These are phyloP conservation scores for Fusarium compactum DNA, from an alignment of 2,329 filamentous ascomycete genomes.

Conservation along the genomic window DNA sequence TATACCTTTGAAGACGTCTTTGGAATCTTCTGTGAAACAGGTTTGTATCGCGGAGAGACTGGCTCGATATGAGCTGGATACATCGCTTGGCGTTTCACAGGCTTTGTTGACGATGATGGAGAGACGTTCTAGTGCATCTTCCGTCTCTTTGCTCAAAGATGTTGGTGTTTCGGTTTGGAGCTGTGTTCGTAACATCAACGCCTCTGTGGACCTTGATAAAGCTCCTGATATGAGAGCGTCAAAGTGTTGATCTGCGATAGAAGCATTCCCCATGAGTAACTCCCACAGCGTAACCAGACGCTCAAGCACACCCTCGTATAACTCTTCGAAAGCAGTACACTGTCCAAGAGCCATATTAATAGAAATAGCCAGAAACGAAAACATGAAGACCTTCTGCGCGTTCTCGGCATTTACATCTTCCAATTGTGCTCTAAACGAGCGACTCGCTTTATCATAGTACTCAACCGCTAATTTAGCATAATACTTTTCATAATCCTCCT, in stretches of 20 bases:
- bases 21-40: slow-evolving; percentile 53
- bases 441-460: slow-evolving; percentile 44
- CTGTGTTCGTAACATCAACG: slow-evolving; percentile 21
- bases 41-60: slow-evolving; percentile 50
- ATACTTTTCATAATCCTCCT: slow-evolving; percentile 32
- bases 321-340: slow-evolving; percentile 22
- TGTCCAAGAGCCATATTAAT: slow-evolving; percentile 45
- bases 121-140: slow-evolving; percentile 25
- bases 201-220: slow-evolving; percentile 32
- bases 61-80: slow-evolving; percentile 23
- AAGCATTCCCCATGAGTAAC: slow-evolving; percentile 36
- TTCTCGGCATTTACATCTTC: slow-evolving; percentile 38
- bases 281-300: slow-evolving; percentile 40
- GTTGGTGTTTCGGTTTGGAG: slow-evolving; percentile 9
- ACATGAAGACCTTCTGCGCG: slow-evolving; percentile 41
- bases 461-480: slow-evolving; percentile 43
- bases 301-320: slow-evolving; percentile 31
- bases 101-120: slow-evolving; percentile 32
- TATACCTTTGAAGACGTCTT: slow-evolving; percentile 49
- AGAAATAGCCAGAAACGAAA: slow-evolving; percentile 40
- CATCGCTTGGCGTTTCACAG: slow-evolving; percentile 1
- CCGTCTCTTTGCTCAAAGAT: not conserved
- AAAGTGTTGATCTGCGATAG: slow-evolving; percentile 34
- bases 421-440: slow-evolving; percentile 39
- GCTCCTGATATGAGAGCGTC: slow-evolving; percentile 37